A percentile compares a stretch with the other conserved stretches of the same genome.
These are phyloP conservation scores for Aspergillus nomiae DNA, from an alignment of 2,329 filamentous ascomycete genomes.

Conservation along the genomic window DNA sequence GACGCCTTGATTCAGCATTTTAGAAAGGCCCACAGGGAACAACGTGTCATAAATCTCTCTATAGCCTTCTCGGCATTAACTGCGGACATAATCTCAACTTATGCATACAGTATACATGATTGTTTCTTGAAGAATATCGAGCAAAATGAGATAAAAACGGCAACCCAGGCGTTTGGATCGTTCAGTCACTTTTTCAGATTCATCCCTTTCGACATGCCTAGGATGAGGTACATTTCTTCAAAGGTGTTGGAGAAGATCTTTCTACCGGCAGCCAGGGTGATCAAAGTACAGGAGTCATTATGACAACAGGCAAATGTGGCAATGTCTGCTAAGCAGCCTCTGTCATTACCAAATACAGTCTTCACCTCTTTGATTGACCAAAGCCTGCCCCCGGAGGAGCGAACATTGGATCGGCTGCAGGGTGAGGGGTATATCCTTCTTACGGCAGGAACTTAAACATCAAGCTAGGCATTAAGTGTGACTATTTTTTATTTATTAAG, in stretches of 20 bases:
- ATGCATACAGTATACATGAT: conserved; percentile 1
- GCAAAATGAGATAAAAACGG: background rate
- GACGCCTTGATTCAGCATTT: background rate
- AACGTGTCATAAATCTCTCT: background rate
- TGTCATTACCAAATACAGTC: background rate
- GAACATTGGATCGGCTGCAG: conserved; percentile 6
- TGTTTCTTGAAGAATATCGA: background rate
- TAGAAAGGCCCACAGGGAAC: background rate
- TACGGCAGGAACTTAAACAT: conserved; percentile 2
- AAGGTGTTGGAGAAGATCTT: background rate
- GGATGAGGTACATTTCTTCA: background rate
- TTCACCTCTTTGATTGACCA: background rate
- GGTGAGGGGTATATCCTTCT: conserved; percentile 6
- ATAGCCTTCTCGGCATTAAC: background rate
- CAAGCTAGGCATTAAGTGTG: background rate
- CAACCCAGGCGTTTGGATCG: background rate
- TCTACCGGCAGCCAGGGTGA: background rate
- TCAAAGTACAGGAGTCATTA: background rate
- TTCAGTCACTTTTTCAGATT: background rate
- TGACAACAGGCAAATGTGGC: background rate
- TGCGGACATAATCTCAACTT: conserved; percentile 5
- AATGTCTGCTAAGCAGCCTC: background rate
- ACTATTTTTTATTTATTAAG: background rate
- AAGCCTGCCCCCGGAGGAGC: background rate
- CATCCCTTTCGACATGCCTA: background rate